Conservation (phyloP, 2,329 filamentous ascomycete genomes). For the Alternaria tenuissima region DNA sequence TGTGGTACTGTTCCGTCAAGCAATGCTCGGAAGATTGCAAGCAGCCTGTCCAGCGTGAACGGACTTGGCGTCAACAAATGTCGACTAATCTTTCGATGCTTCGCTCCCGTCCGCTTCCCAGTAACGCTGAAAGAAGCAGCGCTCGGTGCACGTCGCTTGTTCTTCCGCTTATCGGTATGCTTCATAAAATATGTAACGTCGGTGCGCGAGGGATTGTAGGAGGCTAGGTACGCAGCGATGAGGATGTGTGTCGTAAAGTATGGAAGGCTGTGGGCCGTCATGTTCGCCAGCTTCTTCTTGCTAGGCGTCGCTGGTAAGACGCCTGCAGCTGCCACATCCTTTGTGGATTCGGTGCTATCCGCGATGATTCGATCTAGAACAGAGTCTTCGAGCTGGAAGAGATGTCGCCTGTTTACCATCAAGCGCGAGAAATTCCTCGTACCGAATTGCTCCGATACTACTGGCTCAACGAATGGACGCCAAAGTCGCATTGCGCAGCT, state of each 20-base stretch:
- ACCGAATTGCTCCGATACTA: conserved; percentile 75
- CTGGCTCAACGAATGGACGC: conserved; percentile 82
- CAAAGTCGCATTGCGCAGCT: conserved; percentile 78
- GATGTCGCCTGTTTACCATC: conserved; percentile 72
- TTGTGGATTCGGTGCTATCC: background rate
- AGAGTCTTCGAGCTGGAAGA: conserved; percentile 77
- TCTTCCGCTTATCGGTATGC: conserved; percentile 62
- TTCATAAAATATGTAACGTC: conserved; percentile 81
- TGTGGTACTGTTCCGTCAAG: conserved; percentile 56
- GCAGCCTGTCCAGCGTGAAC: conserved; percentile 79
- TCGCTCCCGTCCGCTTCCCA: conserved; percentile 42
- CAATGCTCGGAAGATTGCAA: conserved; percentile 78
- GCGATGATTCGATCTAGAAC: conserved; percentile 69
- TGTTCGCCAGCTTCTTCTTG: conserved; percentile 21
- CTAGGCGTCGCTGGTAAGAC: conserved; percentile 17
- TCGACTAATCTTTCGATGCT: conserved; percentile 76
- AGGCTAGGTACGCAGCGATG: conserved; percentile 80
- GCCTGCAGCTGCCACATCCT: background rate
- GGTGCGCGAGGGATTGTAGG: conserved; percentile 78
- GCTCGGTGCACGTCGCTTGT: conserved; percentile 51
- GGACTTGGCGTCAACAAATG: conserved; percentile 79
- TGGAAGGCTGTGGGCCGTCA: conserved; percentile 63
- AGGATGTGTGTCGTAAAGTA: conserved; percentile 77
- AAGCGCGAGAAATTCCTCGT: conserved; percentile 86
- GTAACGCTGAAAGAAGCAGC: conserved; percentile 28